Percentiles rank a stretch among this genome's conserved stretches.
Conservation (phyloP, 352 stramenopile species). For the Globisporangium perplexum region DNA sequence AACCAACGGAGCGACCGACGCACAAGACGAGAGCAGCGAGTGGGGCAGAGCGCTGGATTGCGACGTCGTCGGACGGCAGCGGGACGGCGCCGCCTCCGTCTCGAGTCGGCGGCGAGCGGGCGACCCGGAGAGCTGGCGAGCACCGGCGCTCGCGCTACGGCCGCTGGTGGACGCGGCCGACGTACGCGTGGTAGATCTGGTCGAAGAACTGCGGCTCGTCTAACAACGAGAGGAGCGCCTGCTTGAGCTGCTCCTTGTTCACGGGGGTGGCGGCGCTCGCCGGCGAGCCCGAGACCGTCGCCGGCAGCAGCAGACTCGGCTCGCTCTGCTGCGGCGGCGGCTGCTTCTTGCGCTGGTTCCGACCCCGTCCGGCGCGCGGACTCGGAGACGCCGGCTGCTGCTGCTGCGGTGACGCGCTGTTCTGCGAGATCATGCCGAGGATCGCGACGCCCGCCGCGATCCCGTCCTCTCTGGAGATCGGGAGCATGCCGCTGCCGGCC, state of each 20-base stretch:
- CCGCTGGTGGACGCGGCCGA: constrained; percentile 52
- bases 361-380: background rate
- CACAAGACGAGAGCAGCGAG: background rate
- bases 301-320: constrained; percentile 7
- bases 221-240: constrained; percentile 72
- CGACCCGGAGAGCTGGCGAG: too few species aligned
- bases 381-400: constrained; percentile 7
- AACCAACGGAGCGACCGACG: background rate
- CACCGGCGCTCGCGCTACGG: constrained; percentile 16
- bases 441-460: constrained; percentile 79
- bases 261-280: constrained; percentile 21
- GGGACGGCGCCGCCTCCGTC: background rate
- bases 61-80: background rate
- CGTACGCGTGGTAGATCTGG: constrained; percentile 85
- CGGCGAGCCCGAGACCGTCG: constrained; percentile 2
- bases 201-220: constrained; percentile 85
- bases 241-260: constrained; percentile 85
- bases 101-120: background rate
- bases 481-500: constrained; percentile 35
- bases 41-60: background rate
- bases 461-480: constrained; percentile 73
- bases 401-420: constrained; percentile 10
- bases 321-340: constrained; percentile 12
- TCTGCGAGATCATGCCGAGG: constrained; percentile 75
- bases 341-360: constrained; percentile 26